Percentiles rank a stretch among this genome's conserved stretches.
Evolutionary conservation across 2,329 filamentous ascomycete genomes (phyloP).

Genomic region (Paracoccidioides brasiliensis): DNA sequence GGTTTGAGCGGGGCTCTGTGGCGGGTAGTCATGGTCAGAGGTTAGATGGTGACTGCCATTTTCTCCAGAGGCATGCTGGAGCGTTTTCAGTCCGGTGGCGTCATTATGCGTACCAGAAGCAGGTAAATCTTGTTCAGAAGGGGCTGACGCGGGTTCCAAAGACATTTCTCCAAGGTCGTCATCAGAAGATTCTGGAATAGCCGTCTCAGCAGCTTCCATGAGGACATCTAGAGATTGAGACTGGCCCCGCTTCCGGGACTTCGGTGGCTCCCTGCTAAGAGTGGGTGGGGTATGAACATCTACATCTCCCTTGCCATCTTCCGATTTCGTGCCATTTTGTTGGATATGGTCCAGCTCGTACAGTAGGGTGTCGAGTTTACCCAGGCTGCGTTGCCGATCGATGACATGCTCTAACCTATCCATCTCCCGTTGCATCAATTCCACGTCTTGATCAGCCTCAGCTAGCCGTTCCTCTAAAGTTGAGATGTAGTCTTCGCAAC

Average conservation of each 20-base stretch:
- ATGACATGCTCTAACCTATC: constrained; percentile 89
- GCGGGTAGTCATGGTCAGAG: constrained; percentile 32
- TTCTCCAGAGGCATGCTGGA: constrained; percentile 24
- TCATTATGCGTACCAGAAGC: constrained; percentile 7
- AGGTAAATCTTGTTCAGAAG: constrained; percentile 6
- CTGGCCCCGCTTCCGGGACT: constrained; percentile 21
- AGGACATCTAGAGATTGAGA: constrained; percentile 31
- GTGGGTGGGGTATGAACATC: constrained; percentile 5
- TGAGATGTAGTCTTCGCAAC: constrained; percentile 92
- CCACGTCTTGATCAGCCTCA: constrained; percentile 88
- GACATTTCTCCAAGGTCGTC: constrained; percentile 26
- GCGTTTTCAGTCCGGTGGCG: constrained; percentile 22
- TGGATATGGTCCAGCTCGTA: constrained; percentile 74
- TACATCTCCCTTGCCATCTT: constrained; percentile 19
- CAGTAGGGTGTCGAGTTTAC: constrained; percentile 83
- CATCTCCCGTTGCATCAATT: constrained; percentile 93
- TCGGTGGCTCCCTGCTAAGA: constrained; percentile 12
- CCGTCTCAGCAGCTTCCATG: constrained; percentile 32
- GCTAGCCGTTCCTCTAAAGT: constrained; percentile 90
- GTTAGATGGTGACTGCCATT: constrained; percentile 15
- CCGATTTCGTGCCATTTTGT: constrained; percentile 38
- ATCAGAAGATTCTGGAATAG: constrained; percentile 32
- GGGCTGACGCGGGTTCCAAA: constrained; percentile 18
- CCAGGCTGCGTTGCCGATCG: constrained; percentile 85
- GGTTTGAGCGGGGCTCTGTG: constrained; percentile 63